phyloP scores from a whole-genome alignment of 805 yeast species.

The Yarrowia sp. region DNA sequence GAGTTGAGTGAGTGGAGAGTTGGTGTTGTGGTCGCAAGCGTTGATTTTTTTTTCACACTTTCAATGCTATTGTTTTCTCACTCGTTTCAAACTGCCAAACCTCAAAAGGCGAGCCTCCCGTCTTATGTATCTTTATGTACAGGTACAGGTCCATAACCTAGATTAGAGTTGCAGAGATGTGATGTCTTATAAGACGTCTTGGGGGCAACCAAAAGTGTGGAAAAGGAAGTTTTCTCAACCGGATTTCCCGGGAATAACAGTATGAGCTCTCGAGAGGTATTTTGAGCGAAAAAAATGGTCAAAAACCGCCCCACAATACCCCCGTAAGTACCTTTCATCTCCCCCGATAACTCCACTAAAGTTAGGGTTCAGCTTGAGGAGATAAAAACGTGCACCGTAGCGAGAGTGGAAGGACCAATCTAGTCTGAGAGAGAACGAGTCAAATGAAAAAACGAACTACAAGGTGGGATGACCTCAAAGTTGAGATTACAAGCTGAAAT shows the following conservation, averaged over 20 bases:
- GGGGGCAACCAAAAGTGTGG: not conserved
- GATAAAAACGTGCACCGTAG: constrained; percentile 18
- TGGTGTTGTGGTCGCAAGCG: not conserved
- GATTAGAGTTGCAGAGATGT: not conserved
- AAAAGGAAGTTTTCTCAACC: not conserved
- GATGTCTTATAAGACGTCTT: not conserved
- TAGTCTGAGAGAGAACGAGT: not conserved
- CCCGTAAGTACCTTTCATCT: not conserved
- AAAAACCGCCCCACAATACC: not conserved
- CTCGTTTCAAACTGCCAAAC: constrained; percentile 1
- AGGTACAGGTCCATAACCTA: not conserved
- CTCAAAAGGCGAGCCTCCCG: constrained; percentile 1
- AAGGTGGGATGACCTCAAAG: not conserved
- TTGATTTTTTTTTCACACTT: no score
- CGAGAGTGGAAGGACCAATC: not conserved
- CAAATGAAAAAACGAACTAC: not conserved
- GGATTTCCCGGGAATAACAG: not conserved
- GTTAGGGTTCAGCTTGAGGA: not conserved
- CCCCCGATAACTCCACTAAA: not conserved
- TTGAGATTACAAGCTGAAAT: not conserved
- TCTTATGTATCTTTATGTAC: constrained; percentile 9
- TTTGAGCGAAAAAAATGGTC: not conserved
- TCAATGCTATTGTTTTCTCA: not conserved
- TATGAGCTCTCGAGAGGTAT: not conserved
- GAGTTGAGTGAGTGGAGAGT: not conserved